Base-by-base conservation (phyloP, 2,329 filamentous ascomycete species). In the Aspergillus tubingensis region DNA sequence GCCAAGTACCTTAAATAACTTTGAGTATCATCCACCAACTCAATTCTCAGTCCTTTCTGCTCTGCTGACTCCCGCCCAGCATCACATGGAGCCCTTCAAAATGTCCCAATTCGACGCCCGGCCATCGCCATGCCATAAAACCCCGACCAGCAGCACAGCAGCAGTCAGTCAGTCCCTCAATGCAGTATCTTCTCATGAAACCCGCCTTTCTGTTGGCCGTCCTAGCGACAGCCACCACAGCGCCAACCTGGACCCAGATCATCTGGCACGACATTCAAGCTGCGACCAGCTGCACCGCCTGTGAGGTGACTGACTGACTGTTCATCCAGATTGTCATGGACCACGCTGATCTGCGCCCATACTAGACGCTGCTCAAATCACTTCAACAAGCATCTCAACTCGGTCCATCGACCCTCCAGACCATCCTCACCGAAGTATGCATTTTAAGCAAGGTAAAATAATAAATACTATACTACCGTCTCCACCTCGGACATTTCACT, bases 351-450 rank as follows among this genome's bases (percentile, higher is more conserved):
- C 39, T 19, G 7, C 44, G 13, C 23, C 15, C 13, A 15, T 23
- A n/a, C n/a, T n/a, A 49, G 44, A 10, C 23, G 8, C 65, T 81
- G 11, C 67, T 82, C 3, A 66, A 72, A 17, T 66, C 77, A 7
- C 75, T 84, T 21, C 81, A 83, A 63, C 74, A 75, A 2, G 67
- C 82, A 23, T 77, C 81, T 8, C 66, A 67, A 19, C 63, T 81
- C 2, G 81, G 82, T 3, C 78, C 83, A 39, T 60, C 68, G 11
- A 67, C 74, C 8, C 79, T 84, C 59, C 70, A 79, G 30, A 67
- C 68, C 62, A 71, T 74, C 1, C 67, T 79, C 19, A 75, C 70
- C 11, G 72, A 70, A 2, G 65, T 79, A 19, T 80, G 78, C 62
- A 70, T 71, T 8, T 61, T 68, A 48, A 74, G 70, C 19, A 54